Base-by-base conservation (phyloP, 2,329 filamentous ascomycete genomes). In the Aplosporella prunicola region DNA sequence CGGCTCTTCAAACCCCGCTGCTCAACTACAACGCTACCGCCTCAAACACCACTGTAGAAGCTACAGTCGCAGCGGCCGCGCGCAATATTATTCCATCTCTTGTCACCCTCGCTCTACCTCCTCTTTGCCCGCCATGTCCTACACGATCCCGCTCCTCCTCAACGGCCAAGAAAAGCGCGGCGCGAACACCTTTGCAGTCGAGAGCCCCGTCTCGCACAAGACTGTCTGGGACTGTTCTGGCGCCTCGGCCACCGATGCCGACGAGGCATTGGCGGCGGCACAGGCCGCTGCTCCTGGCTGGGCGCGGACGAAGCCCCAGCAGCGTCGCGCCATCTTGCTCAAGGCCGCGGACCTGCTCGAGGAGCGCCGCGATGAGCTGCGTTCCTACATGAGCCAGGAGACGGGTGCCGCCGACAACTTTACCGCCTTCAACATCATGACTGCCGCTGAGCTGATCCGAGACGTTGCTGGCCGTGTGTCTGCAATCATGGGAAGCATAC, bases 211-310 rank as follows among this genome's bases (percentile, higher is more conserved):
- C 7, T 67, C 67, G 32, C 50, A 74, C 57, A 48, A 74, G 53
- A 51, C 71, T 10, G 53, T 76, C 25, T 66, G 78, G 51, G 64
- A 72, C 44, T 66, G 69, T 40, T 74, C 72, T 40, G 67, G 70
- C 22, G 74, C 72, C 22, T 74, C 76, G 3, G 62, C 70, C 24
- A 56, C 65, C 7, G 67, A 78, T 47, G 72, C 72, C 31, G 58
- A 63, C 2, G 66, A 74, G 45, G 78, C 78, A 18, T 59, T 71
- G 13, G 59, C 63, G 8, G 71, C 78, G 8, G 82, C 83, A 1
- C 65, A 76, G n/a, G 64, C 67, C 10, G 83, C 85, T 1, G 80
- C 84, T 57, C 71, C 71, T 28, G 61, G 69, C 41, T 93, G 85
- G 85, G 68, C 71, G 28, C 72, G 71, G 45, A 72, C 72, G 3